phyloP scores from a whole-genome alignment of 768 basidiomycete genomes.

The Suillus discolor region DNA sequence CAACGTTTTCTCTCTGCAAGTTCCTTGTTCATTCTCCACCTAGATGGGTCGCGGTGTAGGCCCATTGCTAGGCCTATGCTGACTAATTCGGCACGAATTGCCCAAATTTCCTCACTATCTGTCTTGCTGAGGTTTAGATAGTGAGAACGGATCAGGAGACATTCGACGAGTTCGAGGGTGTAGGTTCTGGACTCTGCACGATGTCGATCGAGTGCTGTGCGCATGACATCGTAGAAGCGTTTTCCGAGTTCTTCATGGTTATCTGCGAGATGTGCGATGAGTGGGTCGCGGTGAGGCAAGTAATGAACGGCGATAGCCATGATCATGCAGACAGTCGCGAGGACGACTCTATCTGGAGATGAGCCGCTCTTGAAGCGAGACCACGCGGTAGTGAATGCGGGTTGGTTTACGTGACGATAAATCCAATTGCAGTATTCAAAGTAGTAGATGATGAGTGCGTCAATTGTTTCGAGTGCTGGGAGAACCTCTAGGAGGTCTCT shows the following conservation, averaged over 20 bases:
- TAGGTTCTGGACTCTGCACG: slow-evolving; percentile 61
- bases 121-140: slow-evolving; percentile 74
- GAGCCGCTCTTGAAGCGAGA: slow-evolving; percentile 69
- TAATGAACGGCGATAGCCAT: slow-evolving; percentile 77
- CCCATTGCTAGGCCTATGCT: slow-evolving; percentile 83
- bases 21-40: slow-evolving; percentile 70
- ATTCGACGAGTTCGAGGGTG: slow-evolving; percentile 75
- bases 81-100: slow-evolving; percentile 69
- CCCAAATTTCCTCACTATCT: slow-evolving; percentile 83
- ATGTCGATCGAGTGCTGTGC: slow-evolving; percentile 62
- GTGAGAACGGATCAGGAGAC: slow-evolving; percentile 68
- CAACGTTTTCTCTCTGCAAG: slow-evolving; percentile 78
- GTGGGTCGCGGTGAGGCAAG: slow-evolving; percentile 62
- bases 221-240: slow-evolving; percentile 72
- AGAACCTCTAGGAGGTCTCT: slow-evolving; percentile 69
- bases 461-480: slow-evolving; percentile 68
- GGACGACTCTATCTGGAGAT: slow-evolving; percentile 64
- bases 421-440: slow-evolving; percentile 91
- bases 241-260: slow-evolving; percentile 60
- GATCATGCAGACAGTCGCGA: slow-evolving; percentile 73
- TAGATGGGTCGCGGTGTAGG: slow-evolving; percentile 82
- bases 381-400: slow-evolving; percentile 67
- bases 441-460: slow-evolving; percentile 73
- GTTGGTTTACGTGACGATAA: slow-evolving; percentile 74
- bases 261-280: slow-evolving; percentile 55